Evolutionary conservation across 108 stramenopile genomes (phyloP).

Genomic region (Hondaea fermentalgiana): DNA sequence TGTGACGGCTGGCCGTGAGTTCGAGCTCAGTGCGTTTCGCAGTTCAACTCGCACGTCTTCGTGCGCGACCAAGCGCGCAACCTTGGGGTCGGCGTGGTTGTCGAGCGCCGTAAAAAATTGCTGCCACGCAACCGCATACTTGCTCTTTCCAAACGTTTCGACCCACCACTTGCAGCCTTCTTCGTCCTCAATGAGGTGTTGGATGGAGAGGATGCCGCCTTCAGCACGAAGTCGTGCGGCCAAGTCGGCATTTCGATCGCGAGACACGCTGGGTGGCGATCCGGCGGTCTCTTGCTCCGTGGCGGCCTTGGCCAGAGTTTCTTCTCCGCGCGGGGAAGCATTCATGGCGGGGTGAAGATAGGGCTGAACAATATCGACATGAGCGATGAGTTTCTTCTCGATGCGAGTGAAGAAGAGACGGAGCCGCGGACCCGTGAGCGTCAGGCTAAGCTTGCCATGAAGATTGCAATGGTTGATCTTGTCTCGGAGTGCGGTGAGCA

Average conservation of each 20-base stretch:
- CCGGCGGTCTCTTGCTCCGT: too few species aligned
- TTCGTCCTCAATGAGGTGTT: background rate
- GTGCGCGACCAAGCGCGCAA: background rate
- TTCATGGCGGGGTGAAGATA: background rate
- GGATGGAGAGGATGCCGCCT: background rate
- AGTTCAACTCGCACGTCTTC: background rate
- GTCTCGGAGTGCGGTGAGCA: background rate
- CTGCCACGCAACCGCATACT: background rate
- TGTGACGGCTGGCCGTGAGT: background rate
- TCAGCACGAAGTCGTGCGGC: background rate
- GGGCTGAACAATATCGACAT: background rate
- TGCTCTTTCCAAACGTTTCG: background rate
- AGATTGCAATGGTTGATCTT: background rate
- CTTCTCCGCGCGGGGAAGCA: background rate
- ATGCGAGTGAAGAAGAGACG: background rate
- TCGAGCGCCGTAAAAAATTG: background rate
- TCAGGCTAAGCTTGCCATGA: background rate
- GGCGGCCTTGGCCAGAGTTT: background rate
- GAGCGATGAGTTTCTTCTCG: background rate
- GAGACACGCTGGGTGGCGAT: too few species aligned
- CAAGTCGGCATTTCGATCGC: too few species aligned
- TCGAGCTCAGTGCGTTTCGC: background rate
- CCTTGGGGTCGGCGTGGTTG: background rate
- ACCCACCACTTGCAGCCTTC: background rate
- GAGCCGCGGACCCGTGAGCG: background rate